Base-by-base conservation (phyloP, 495 filamentous ascomycete genomes). In the Rusavskia elegans region DNA sequence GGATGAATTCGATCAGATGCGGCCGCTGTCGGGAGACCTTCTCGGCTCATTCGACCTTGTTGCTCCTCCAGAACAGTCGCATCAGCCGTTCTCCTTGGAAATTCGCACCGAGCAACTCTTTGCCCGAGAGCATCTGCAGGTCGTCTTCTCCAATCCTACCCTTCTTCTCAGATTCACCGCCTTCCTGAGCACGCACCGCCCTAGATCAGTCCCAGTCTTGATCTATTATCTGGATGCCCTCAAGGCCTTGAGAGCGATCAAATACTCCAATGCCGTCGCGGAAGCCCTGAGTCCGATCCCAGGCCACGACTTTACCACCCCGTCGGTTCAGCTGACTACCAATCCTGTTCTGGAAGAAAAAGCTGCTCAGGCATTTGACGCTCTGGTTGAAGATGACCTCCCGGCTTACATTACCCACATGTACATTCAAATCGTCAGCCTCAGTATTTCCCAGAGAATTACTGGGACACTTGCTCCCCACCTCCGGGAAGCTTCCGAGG, bases 151-250 rank as follows among this genome's bases (percentile, higher is more conserved):
- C 45, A 81, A 84, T 56, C 81, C 83, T 42, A 66, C 75, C 14
- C 79, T 86, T 53, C 78, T 93, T 39, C 69, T 80, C 48, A 65
- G 77, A 3, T 76, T 78, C 51, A 78, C 72, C 17, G 76, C 81
- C 2, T 89, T 80, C 50, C 66, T 95, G 13, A 82, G 84, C 61
- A 79, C 76, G 0, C 71, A 86, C 44, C 83, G 89, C 19, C 77
- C 79, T 25, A 79, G 84, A 54, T 87, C 82, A n/a, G 74, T 92
- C 0, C 67, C 82, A 1, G 64, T 81, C 1, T 69, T 94, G 0
- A 71, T 72, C n/a, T 77, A 75, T 59, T 92, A 89, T 59, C 75
- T 93, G 6, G 71, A 69, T 50, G 71, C 81, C 0, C 64, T 76
- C 51, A 85, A 87, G 55, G 81, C 81, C 3, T 63, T 85, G n/a